Evolutionary conservation across 2,329 filamentous ascomycete genomes (phyloP), one percentile per base, ranked within the genome.

Genomic region (Talaromyces sp.): DNA sequence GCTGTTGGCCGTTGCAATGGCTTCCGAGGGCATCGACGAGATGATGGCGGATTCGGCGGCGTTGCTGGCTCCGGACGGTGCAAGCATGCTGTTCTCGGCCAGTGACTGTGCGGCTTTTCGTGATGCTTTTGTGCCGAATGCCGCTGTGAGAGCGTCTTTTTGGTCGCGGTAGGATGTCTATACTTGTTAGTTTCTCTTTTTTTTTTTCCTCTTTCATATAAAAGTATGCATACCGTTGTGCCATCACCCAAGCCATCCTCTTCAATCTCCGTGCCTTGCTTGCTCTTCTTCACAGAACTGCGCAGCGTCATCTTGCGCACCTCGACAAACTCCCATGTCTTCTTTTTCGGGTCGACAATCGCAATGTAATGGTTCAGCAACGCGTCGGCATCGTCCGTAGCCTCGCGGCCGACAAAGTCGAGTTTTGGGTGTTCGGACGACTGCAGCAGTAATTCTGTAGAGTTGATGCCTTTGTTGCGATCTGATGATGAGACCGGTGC

Each of bases 361-460:
- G 83, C 85, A 62, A 87, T 72, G 66, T 88, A 88, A 73, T 88
- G 84, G 65, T 83, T 82, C 61, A 84, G 71, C 63, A 81, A 74
- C 32, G 78, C 80, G 61, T 85, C 81, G 56, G 80, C 76, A 47
- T 78, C 75, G 59, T 83, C 80, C 62, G 81, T 78, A 30, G 75
- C 75, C 67, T 80, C 78, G 39, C 76, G 77, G 25, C 82, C 85
- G 22, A 79, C 78, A 66, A 86, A 88, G 72, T 88, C 84, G 58
- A 88, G 78, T 58, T 81, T 83, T 15, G 82, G 77, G 65, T 88
- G 85, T 55, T 82, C 76, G 28, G 84, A 85, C 6, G 85, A 85
- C 63, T 88, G 85, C 10, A 88, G 78, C 39, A 88, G 78, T 7
- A 87, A 70, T 60, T 85, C 80, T 49, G 81, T 78, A 7, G 75